Evolutionary conservation across 441 rosid species (phyloP), one percentile per base, ranked within the genome.

Genomic region (Jatropha podagrica): DNA sequence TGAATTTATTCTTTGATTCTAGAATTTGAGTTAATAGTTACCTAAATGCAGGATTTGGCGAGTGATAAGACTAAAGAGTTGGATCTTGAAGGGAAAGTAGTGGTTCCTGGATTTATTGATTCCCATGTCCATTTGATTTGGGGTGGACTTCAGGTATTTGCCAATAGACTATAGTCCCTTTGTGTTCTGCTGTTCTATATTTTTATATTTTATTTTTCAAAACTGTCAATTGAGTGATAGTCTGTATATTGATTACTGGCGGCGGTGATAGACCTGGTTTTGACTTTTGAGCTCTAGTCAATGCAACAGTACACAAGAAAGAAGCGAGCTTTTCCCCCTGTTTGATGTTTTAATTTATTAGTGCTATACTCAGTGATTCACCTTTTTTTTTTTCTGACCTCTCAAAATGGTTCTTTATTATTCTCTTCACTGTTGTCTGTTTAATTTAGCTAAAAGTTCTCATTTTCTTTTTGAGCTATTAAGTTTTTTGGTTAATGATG

Each of bases 81-180:
- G 88, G 84, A 95, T 85, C 81, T 93, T 63, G 86, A 84, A 67
- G 97, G 97, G 55, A 95, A 88, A 81, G 66, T 93, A 76, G 89
- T 95, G 72, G 89, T 95, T 76, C 93, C 97, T 62, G 98, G 98
- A 72, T 88, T 93, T 84, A 87, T 95, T 79, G 99, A 95, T 85
- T 95, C 99, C 49, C 98, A 94, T 73, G 96, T 92, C 58, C 97
- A 92, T 81, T 79, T 94, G 20, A 80, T 92, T 75, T 74, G 11
- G 42, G 95, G 92, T 41, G 98, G 98, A 27, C 77, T 94, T 38
- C 93, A 92, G 98, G 97, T 92, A 46, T 77, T 71, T 18, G 14
- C 3, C 62, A 23, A 69, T 65, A 23, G 23, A 23, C 23, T 23
- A 23, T 23, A 41, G 63, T 55, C 55, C 20, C 6, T 17, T 56